phyloP scores from a whole-genome alignment of 2,329 filamentous ascomycete genomes.

The Aureobasidium sp. region DNA sequence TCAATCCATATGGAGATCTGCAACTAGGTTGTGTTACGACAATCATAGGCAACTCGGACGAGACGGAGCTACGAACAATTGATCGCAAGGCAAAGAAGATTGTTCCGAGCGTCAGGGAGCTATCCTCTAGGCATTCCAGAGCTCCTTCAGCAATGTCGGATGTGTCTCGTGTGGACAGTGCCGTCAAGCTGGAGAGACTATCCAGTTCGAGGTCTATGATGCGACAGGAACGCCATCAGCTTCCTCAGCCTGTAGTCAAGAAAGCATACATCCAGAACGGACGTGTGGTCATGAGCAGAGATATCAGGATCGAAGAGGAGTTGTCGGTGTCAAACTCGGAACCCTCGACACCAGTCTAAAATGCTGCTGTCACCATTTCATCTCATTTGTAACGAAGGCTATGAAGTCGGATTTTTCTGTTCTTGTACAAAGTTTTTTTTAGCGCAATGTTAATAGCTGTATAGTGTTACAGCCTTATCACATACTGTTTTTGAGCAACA shows the following conservation, averaged over 20 bases:
- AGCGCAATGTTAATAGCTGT: not conserved
- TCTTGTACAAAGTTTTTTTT: not conserved
- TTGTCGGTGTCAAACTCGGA: slow-evolving; percentile 19
- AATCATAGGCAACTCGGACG: not conserved
- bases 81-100: not conserved
- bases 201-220: not conserved
- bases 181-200: not conserved
- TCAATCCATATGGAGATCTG: not conserved
- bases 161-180: not conserved
- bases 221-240: not conserved
- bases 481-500: too few species aligned
- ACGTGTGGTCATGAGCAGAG: slow-evolving; percentile 6
- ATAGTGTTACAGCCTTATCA: not conserved
- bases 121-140: not conserved
- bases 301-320: not conserved
- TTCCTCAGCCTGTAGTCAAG: not conserved
- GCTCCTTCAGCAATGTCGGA: not conserved
- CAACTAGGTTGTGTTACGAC: not conserved
- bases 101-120: not conserved
- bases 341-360: slow-evolving; percentile 22
- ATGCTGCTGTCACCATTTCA: not conserved
- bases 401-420: not conserved
- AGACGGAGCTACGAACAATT: not conserved
- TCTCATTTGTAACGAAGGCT: slow-evolving; percentile 11
- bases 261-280: not conserved